These are phyloP conservation scores for Paraurostyla sp. DNA, from an alignment of 73 alveolate genomes.

Conservation along the genomic window DNA sequence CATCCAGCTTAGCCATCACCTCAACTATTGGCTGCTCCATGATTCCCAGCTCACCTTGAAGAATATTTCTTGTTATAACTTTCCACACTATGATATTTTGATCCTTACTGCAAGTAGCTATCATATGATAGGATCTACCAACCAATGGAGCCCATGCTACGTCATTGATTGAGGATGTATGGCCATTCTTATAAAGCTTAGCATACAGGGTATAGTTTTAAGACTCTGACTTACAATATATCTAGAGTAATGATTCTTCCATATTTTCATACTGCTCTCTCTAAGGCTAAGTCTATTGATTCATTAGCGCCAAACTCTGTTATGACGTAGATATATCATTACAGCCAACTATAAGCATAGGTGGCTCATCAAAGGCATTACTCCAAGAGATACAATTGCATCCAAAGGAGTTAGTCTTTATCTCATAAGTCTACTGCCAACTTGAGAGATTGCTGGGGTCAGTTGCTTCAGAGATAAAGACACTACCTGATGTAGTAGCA, in stretches of 20 bases:
- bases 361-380: slow-evolving; percentile 58
- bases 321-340: not conserved
- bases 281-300: not conserved
- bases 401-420: slow-evolving; percentile 60
- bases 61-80: slow-evolving; percentile 42
- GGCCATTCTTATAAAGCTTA: slow-evolving; percentile 49
- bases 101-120: slow-evolving; percentile 73
- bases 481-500: slow-evolving; percentile 70
- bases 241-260: slow-evolving; percentile 36
- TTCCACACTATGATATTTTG: slow-evolving; percentile 68
- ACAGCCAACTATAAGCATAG: slow-evolving; percentile 60
- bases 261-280: slow-evolving; percentile 21
- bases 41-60: slow-evolving; percentile 13
- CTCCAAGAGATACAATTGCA: slow-evolving; percentile 75
- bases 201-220: slow-evolving; percentile 32
- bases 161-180: slow-evolving; percentile 63
- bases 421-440: slow-evolving; percentile 43
- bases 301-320: not conserved
- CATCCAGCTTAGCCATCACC: slow-evolving; percentile 5
- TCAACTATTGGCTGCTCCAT: slow-evolving; percentile 6
- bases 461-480: slow-evolving; percentile 58
- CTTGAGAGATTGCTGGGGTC: slow-evolving; percentile 63
- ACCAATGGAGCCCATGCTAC: slow-evolving; percentile 75
- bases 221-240: slow-evolving; percentile 4
- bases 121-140: slow-evolving; percentile 75